These are phyloP conservation scores for Diaporthe sp. DNA, from an alignment of 2,329 filamentous ascomycete genomes.

Conservation along the genomic window DNA sequence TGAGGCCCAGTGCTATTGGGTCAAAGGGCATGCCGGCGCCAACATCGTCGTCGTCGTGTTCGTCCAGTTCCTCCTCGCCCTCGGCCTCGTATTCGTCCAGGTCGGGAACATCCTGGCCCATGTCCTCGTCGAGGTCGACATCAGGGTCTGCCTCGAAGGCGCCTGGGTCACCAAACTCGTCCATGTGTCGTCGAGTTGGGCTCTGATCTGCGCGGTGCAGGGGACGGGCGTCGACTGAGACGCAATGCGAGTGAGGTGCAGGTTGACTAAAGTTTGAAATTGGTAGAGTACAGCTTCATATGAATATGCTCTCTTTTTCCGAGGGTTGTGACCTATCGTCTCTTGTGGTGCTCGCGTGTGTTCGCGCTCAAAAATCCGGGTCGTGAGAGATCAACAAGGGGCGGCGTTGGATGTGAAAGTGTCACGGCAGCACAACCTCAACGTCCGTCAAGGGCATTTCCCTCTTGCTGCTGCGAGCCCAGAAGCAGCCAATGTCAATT, in stretches of 20 bases:
- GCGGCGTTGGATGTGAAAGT: not conserved
- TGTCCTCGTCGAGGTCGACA: conserved; percentile 30
- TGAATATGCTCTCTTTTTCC: not conserved
- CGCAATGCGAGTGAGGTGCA: not conserved
- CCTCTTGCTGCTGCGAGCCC: not conserved
- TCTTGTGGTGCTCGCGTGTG: not conserved
- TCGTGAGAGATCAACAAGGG: not conserved
- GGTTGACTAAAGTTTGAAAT: not conserved
- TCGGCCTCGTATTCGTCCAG: conserved; percentile 31
- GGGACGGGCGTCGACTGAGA: not conserved
- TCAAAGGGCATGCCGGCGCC: conserved; percentile 56
- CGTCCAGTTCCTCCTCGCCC: conserved; percentile 33
- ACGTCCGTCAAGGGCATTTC: not conserved
- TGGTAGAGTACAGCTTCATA: not conserved
- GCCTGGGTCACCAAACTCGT: not conserved
- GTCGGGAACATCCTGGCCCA: conserved; percentile 29
- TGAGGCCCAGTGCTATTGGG: conserved; percentile 71
- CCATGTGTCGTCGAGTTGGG: not conserved
- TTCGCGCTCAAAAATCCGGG: not conserved
- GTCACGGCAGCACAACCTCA: not conserved
- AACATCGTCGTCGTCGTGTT: conserved; percentile 32
- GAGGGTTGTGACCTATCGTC: not conserved
- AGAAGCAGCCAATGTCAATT: not conserved
- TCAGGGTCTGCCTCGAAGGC: conserved; percentile 19
- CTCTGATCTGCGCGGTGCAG: not conserved